phyloP scores from a whole-genome alignment of 805 yeast genomes.

The Maudiozyma bulderi region DNA sequence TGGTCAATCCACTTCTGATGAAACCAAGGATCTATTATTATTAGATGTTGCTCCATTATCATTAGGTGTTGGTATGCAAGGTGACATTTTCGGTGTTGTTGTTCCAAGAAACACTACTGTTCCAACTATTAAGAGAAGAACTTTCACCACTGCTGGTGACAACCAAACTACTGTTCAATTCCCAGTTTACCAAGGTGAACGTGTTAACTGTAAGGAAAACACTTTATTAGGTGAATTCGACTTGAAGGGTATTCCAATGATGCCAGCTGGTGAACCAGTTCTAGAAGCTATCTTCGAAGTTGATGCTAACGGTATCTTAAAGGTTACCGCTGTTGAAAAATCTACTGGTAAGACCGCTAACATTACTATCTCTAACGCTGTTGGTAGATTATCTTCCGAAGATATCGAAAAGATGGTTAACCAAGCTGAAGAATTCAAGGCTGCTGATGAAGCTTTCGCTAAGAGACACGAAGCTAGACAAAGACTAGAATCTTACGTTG shows the following conservation, averaged over 20 bases:
- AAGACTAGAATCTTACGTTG: constrained; percentile 96
- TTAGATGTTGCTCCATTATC: too few species aligned
- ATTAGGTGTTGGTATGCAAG: constrained; percentile 99
- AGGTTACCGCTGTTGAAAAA: constrained; percentile 97
- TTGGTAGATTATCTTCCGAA: constrained; percentile 93
- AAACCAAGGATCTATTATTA: constrained; percentile 89
- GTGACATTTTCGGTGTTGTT: constrained; percentile 97
- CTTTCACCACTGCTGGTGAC: constrained; percentile 97
- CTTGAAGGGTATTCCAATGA: constrained; percentile 95
- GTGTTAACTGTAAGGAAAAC: constrained; percentile 97
- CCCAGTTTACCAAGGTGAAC: constrained; percentile 99
- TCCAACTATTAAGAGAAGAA: constrained; percentile 97
- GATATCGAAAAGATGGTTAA: constrained; percentile 73
- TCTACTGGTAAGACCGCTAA: constrained; percentile 97
- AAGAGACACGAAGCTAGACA: constrained; percentile 88
- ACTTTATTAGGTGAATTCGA: constrained; percentile 97
- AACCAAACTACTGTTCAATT: constrained; percentile 97
- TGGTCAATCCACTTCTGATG: constrained; percentile 81
- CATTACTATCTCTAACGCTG: constrained; percentile 98
- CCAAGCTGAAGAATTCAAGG: constrained; percentile 98
- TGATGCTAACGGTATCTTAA: constrained; percentile 98
- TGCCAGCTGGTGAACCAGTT: constrained; percentile 98
- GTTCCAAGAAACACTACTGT: constrained; percentile 99
- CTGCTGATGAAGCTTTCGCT: constrained; percentile 98
- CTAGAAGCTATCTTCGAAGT: constrained; percentile 98